These are phyloP conservation scores for Ordospora colligata DNA, from an alignment of 371 early-diverging fungal genomes.

Conservation along the genomic window DNA sequence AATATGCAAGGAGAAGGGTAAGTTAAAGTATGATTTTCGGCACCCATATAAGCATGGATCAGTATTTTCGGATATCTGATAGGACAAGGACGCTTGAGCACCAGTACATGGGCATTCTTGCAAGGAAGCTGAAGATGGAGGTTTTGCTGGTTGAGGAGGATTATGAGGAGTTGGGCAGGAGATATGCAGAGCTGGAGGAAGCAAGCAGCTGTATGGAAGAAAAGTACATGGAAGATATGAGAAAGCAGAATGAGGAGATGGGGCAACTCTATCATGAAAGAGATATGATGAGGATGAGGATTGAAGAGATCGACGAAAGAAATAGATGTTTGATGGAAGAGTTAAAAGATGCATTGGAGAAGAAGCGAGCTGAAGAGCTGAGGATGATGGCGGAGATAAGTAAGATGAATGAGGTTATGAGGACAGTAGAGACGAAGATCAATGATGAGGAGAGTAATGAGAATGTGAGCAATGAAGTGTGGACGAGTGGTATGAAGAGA, in stretches of 20 bases:
- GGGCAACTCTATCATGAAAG: not conserved
- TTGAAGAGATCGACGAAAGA: not conserved
- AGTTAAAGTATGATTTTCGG: constrained; percentile 6
- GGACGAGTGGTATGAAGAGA: not conserved
- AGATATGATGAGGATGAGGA: not conserved
- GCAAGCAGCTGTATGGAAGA: not conserved
- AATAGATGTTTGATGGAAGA: not conserved
- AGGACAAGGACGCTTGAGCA: constrained; percentile 7
- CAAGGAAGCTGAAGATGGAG: not conserved
- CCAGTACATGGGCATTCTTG: not conserved
- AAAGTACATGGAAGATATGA: not conserved
- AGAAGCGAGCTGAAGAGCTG: not conserved
- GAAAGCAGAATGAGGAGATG: not conserved
- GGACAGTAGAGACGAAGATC: not conserved
- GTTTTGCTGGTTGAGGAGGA: not conserved
- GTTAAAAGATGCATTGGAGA: not conserved
- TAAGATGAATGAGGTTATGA: not conserved
- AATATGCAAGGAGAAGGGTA: not conserved
- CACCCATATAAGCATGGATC: not conserved
- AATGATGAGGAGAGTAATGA: not conserved
- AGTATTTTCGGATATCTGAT: constrained; percentile 4
- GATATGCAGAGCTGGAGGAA: not conserved
- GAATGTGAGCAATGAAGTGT: not conserved
- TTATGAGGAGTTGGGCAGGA: not conserved
- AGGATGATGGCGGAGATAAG: not conserved